phyloP scores from a whole-genome alignment of 176 grass and related monocot genomes.

The Bonia amplexicaulis region DNA sequence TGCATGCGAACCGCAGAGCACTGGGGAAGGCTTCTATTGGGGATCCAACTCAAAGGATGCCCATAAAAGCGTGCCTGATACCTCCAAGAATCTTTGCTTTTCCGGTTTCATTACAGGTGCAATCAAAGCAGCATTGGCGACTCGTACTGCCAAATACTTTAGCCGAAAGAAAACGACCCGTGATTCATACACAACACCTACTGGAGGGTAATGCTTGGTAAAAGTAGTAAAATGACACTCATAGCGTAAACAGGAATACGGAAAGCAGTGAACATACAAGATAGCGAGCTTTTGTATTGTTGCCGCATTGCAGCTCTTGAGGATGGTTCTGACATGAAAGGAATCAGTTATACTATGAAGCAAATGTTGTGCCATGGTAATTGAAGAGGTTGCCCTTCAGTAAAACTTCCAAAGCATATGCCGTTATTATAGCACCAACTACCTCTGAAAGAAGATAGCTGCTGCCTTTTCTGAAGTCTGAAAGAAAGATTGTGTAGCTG shows the following conservation, averaged over 20 bases:
- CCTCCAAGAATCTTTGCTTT: slow-evolving; percentile 42
- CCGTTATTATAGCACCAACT: not conserved
- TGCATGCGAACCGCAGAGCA: not conserved
- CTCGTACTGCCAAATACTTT: slow-evolving; percentile 24
- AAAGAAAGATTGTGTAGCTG: slow-evolving; percentile 17
- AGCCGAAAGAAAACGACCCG: slow-evolving; percentile 10
- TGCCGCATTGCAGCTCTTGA: not conserved
- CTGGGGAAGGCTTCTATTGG: not conserved
- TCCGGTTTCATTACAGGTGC: not conserved
- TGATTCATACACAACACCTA: slow-evolving; percentile 34
- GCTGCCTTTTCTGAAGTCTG: not conserved
- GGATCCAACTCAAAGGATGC: slow-evolving; percentile 30
- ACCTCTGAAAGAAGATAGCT: not conserved
- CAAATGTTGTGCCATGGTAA: not conserved
- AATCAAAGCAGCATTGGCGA: slow-evolving; percentile 21
- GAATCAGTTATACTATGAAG: not conserved
- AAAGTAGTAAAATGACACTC: not conserved
- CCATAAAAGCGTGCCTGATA: slow-evolving; percentile 25
- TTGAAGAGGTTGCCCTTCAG: not conserved
- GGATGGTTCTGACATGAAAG: not conserved
- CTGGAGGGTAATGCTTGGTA: not conserved
- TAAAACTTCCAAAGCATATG: not conserved
- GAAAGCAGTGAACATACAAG: not conserved
- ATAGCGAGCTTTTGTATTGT: not conserved
- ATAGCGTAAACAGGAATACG: not conserved